phyloP scores from a whole-genome alignment of 495 filamentous ascomycete genomes.

The Neurospora sp. region DNA sequence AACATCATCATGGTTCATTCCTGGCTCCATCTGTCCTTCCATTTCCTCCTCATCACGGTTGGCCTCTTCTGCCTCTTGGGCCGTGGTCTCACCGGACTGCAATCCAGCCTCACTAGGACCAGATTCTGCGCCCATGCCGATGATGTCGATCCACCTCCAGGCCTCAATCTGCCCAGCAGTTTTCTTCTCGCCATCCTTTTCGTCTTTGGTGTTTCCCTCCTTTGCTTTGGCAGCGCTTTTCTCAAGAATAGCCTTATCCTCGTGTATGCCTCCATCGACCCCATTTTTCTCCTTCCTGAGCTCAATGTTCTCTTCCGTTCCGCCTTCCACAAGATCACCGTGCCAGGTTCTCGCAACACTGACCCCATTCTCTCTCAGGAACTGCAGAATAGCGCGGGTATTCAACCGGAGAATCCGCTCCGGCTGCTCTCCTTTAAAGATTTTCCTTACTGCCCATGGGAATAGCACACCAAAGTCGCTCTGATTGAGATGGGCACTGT shows the following conservation, averaged over 20 bases:
- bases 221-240: background rate
- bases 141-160: slow-evolving; percentile 33
- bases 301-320: slow-evolving; percentile 11
- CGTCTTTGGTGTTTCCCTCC: background rate
- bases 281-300: slow-evolving; percentile 2
- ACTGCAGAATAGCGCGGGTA: slow-evolving; percentile 50
- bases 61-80: slow-evolving; percentile 9
- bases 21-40: slow-evolving; percentile 32
- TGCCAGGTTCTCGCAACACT: slow-evolving; percentile 41
- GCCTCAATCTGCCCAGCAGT: slow-evolving; percentile 6
- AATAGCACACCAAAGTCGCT: slow-evolving; percentile 73
- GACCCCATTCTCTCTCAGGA: slow-evolving; percentile 41
- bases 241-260: slow-evolving; percentile 32
- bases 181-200: slow-evolving; percentile 9
- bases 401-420: slow-evolving; percentile 55
- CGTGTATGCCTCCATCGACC: slow-evolving; percentile 9
- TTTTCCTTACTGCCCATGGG: slow-evolving; percentile 49
- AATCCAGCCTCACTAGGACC: slow-evolving; percentile 15
- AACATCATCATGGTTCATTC: background rate
- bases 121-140: slow-evolving; percentile 28
- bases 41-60: slow-evolving; percentile 29
- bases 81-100: background rate
- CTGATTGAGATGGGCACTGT: slow-evolving; percentile 61
- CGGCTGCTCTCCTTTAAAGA: slow-evolving; percentile 51
- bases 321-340: slow-evolving; percentile 38